These are phyloP conservation scores for Trametes punicea DNA, from an alignment of 768 basidiomycete genomes.

Conservation along the genomic window DNA sequence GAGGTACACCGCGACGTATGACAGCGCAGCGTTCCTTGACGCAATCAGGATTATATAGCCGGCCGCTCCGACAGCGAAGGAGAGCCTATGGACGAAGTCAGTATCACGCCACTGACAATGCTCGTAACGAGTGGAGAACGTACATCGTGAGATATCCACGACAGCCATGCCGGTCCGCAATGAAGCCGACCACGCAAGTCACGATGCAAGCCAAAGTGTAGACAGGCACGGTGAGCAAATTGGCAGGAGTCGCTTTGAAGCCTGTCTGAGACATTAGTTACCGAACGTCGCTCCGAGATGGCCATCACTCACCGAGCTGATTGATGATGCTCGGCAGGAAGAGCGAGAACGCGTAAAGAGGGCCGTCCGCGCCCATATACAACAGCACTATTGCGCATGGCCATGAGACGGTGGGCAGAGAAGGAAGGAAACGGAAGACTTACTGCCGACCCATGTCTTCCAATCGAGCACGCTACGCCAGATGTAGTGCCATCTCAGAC, in stretches of 20 bases:
- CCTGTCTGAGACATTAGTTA: slow-evolving; percentile 38
- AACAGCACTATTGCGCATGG: slow-evolving; percentile 43
- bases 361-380: slow-evolving; percentile 57
- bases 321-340: slow-evolving; percentile 81
- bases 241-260: slow-evolving; percentile 67
- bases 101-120: neutral
- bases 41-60: slow-evolving; percentile 71
- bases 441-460: slow-evolving; percentile 63
- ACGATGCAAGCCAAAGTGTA: slow-evolving; percentile 66
- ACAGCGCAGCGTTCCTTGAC: slow-evolving; percentile 59
- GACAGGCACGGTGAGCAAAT: slow-evolving; percentile 75
- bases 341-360: slow-evolving; percentile 73
- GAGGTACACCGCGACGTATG: slow-evolving; percentile 70
- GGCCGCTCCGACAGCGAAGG: slow-evolving; percentile 34
- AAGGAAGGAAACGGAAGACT: slow-evolving; percentile 9
- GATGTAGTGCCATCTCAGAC: slow-evolving; percentile 54
- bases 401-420: neutral
- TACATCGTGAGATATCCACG: slow-evolving; percentile 67
- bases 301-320: slow-evolving; percentile 40
- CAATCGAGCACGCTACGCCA: slow-evolving; percentile 59
- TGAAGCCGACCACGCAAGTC: slow-evolving; percentile 61
- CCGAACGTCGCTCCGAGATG: slow-evolving; percentile 37
- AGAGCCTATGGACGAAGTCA: slow-evolving; percentile 19
- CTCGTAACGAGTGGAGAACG: slow-evolving; percentile 22
- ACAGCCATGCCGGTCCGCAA: slow-evolving; percentile 57